A percentile compares a stretch with the other conserved stretches of the same genome.
Conservation (phyloP, 2,329 filamentous ascomycete genomes). For the Xylariaceae sp. region DNA sequence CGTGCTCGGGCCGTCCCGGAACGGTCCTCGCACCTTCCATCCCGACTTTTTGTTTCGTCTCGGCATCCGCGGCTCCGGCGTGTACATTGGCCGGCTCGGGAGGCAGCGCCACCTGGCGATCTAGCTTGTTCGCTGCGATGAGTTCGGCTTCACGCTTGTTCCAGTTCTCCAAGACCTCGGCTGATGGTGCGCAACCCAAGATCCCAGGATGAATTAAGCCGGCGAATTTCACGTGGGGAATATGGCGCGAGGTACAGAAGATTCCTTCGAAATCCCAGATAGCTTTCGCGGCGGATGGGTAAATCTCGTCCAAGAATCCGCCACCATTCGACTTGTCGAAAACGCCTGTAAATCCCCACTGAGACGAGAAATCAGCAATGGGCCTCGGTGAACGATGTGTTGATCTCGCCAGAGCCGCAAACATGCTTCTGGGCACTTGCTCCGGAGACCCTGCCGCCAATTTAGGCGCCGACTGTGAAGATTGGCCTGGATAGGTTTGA, state of each 20-base stretch:
- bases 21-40: conserved; percentile 80
- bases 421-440: neutral
- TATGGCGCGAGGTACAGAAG: conserved; percentile 75
- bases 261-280: conserved; percentile 58
- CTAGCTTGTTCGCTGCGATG: conserved; percentile 63
- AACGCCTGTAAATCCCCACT: conserved; percentile 74
- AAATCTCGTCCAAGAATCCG: conserved; percentile 83
- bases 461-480: too few relatives aligned
- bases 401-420: neutral
- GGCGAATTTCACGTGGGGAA: conserved; percentile 81
- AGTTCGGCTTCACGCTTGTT: conserved; percentile 79
- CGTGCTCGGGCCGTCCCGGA: conserved; percentile 79
- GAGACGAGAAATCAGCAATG: neutral
- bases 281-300: conserved; percentile 67
- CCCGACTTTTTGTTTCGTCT: conserved; percentile 63
- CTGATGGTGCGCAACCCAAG: conserved; percentile 79
- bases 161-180: conserved; percentile 75
- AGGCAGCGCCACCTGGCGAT: conserved; percentile 71
- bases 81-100: conserved; percentile 70
- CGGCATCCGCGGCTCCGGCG: conserved; percentile 59
- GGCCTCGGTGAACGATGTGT: neutral
- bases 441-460: too few relatives aligned
- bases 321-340: conserved; percentile 81
- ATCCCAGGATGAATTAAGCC: conserved; percentile 91
- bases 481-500: neutral